Evolutionary conservation across 2,329 filamentous ascomycete genomes (phyloP).

Genomic region (Talaromyces albobiverticillius): DNA sequence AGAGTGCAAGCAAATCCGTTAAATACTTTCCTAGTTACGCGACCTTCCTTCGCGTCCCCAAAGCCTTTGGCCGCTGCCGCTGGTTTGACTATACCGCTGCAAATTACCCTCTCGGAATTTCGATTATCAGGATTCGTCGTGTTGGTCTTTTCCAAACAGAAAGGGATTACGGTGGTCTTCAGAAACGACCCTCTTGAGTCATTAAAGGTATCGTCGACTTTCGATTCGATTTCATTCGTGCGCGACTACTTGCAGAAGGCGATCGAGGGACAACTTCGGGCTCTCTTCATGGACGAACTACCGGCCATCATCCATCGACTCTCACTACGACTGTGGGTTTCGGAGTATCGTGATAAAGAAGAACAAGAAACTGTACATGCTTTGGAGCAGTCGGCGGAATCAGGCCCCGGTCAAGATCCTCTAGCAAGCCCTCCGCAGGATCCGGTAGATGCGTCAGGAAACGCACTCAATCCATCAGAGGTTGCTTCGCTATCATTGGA

Average conservation of each 20-base stretch:
- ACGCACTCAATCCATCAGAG: slow-evolving; percentile 70
- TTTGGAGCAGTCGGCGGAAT: slow-evolving; percentile 47
- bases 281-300: slow-evolving; percentile 95
- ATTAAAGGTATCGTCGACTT: slow-evolving; percentile 96
- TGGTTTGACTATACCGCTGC: slow-evolving; percentile 92
- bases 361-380: slow-evolving; percentile 52
- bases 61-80: slow-evolving; percentile 87
- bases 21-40: slow-evolving; percentile 90
- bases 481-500: slow-evolving; percentile 77
- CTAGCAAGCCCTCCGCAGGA: slow-evolving; percentile 76
- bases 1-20: slow-evolving; percentile 96
- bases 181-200: slow-evolving; percentile 97
- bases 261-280: slow-evolving; percentile 88
- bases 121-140: slow-evolving; percentile 97
- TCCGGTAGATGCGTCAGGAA: slow-evolving; percentile 76
- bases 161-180: slow-evolving; percentile 93
- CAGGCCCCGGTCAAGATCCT: slow-evolving; percentile 71
- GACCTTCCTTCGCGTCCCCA: slow-evolving; percentile 88
- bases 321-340: slow-evolving; percentile 83
- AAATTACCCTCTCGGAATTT: slow-evolving; percentile 94
- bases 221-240: slow-evolving; percentile 98
- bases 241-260: slow-evolving; percentile 94
- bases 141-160: slow-evolving; percentile 94
- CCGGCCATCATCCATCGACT: slow-evolving; percentile 94
- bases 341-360: slow-evolving; percentile 68